Base-by-base conservation (phyloP, 1,284 basidiomycete species). In the Limonomyces culmigenus region DNA sequence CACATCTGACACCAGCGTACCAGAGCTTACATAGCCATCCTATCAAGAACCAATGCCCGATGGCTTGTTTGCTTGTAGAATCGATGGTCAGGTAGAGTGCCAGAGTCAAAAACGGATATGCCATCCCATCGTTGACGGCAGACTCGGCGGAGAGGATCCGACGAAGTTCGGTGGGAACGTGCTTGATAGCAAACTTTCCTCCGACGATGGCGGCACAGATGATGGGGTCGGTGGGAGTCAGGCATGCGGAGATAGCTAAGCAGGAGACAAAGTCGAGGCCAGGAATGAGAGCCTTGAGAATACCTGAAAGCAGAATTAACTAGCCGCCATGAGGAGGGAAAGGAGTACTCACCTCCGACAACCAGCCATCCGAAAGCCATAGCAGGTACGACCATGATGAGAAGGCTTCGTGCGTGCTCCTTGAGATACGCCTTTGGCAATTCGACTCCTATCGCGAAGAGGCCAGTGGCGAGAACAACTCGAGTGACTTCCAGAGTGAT, bases 181-280 rank as follows among this genome's bases (percentile, higher is more conserved):
- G 79, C 47, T 77, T 77, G 29, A 76, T 67, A 1, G 92, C 92
- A 53, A 80, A 97, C 41, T 74, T 83, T 4, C 92, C 93, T 32
- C 75, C 65, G 5, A 80, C 63, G 25, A 74, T 72, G 2, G 69
- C 63, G 12, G 70, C 70, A 43, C 68, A 73, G 30, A 79, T 75
- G 38, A 83, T 77, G 0, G 92, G 92, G 57, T 97, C 92, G 2
- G 91, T 96, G 0, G 92, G 92, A 0, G 91, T 95, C 18, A 95
- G 66, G 44, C 84, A 89, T 0, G 92, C 86, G 2, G 89, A 80
- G 37, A 96, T 75, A 29, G 77, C 81, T 10, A 95, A 67, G 14
- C 74, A 70, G 0, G 83, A 80, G 10, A 85, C 59, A 48, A 72
- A 80, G 38, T 63, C 62, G 33, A 91, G 58, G 0, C 55, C 55